Evolutionary conservation across 2,329 filamentous ascomycete species (phyloP).

Genomic region (Fusarium solani-melongenae): DNA sequence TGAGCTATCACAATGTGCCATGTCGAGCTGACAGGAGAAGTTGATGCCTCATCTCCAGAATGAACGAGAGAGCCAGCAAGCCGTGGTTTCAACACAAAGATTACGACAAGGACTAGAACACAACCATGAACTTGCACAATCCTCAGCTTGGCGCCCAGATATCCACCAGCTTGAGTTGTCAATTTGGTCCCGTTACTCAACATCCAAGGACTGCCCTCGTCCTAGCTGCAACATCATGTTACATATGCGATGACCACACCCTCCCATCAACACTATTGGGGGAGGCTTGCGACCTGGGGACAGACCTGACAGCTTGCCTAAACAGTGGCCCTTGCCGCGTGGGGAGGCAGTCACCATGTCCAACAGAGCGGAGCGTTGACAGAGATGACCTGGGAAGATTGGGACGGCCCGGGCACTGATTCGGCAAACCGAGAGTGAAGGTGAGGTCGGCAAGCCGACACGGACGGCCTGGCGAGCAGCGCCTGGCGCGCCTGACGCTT

Average conservation of each 20-base stretch:
- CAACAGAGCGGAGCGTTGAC: constrained; percentile 16
- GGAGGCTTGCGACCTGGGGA: background rate
- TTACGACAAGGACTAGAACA: background rate
- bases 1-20: background rate
- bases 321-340: background rate
- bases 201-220: background rate
- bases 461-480: constrained; percentile 8
- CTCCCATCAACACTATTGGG: constrained; percentile 7
- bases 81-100: background rate
- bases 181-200: background rate
- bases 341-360: constrained; percentile 4
- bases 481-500: constrained; percentile 30
- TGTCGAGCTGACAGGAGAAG: background rate
- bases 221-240: constrained; percentile 5
- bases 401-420: background rate
- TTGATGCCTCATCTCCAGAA: background rate
- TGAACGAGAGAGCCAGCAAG: background rate
- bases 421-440: background rate
- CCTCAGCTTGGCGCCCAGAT: background rate
- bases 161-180: background rate
- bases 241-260: constrained; percentile 16
- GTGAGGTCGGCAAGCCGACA: background rate
- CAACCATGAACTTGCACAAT: background rate
- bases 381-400: background rate
- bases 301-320: background rate